Conservation (phyloP, 2,329 filamentous ascomycete species). For the Aspergillus bombycis region DNA sequence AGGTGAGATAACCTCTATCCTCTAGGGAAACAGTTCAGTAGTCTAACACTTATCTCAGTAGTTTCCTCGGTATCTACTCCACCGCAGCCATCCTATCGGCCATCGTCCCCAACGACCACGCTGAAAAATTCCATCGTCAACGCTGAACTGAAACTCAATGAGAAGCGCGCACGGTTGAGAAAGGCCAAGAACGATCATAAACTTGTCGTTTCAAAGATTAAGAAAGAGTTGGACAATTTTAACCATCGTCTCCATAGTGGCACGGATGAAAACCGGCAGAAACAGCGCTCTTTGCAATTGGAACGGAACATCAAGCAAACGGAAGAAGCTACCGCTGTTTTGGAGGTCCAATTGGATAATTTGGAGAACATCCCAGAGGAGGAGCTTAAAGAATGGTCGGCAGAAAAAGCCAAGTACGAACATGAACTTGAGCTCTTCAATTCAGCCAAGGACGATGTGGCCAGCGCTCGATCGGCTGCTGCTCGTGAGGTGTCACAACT, state of each 20-base stretch:
- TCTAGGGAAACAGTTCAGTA: not conserved
- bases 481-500: conserved; percentile 56
- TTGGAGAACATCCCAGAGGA: conserved; percentile 61
- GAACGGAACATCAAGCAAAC: conserved; percentile 66
- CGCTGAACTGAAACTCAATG: conserved; percentile 62
- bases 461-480: conserved; percentile 53
- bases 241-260: conserved; percentile 61
- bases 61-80: conserved; percentile 49
- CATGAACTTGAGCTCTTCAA: conserved; percentile 56
- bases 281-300: conserved; percentile 63
- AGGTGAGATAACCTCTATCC: conserved; percentile 43
- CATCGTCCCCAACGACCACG: conserved; percentile 66
- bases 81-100: conserved; percentile 61
- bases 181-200: conserved; percentile 66
- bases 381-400: conserved; percentile 56
- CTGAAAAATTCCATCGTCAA: conserved; percentile 67
- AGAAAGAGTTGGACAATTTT: conserved; percentile 64
- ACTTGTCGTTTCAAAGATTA: conserved; percentile 58
- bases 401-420: conserved; percentile 59
- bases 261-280: conserved; percentile 64
- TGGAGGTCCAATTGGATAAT: conserved; percentile 57
- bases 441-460: conserved; percentile 54
- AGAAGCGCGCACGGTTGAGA: conserved; percentile 61
- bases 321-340: conserved; percentile 61
- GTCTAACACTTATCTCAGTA: conserved; percentile 19